phyloP scores from a whole-genome alignment of 108 stramenopile species.

The Thalassiosira profunda region DNA sequence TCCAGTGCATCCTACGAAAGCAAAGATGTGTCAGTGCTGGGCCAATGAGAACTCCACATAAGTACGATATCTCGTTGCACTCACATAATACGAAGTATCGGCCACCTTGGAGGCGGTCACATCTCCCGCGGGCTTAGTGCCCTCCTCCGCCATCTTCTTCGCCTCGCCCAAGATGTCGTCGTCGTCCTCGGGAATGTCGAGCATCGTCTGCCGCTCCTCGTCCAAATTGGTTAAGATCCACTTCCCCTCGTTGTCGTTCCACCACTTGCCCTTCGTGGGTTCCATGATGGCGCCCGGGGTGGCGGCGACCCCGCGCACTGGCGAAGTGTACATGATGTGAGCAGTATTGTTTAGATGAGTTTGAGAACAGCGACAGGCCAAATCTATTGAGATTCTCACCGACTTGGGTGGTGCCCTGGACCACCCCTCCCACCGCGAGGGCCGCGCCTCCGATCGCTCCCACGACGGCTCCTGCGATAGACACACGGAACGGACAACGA shows the following conservation, averaged over 20 bases:
- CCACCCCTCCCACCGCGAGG: slow-evolving; percentile 48
- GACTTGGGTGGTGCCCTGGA: slow-evolving; percentile 57
- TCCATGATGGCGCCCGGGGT: slow-evolving; percentile 63
- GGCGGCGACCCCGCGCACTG: slow-evolving; percentile 65
- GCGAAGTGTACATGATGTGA: neutral
- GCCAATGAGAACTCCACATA: too few relatives aligned
- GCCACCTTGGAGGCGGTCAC: slow-evolving; percentile 51
- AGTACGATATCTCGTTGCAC: too few relatives aligned
- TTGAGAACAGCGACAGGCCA: neutral
- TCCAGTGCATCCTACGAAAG: slow-evolving; percentile 83
- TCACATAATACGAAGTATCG: slow-evolving; percentile 76
- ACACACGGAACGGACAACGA: slow-evolving; percentile 7
- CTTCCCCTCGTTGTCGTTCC: slow-evolving; percentile 73
- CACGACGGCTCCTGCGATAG: slow-evolving; percentile 55
- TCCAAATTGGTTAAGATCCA: slow-evolving; percentile 66
- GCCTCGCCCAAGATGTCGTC: slow-evolving; percentile 60
- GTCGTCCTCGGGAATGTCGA: slow-evolving; percentile 65
- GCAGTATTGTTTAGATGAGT: neutral
- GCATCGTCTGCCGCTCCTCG: slow-evolving; percentile 43
- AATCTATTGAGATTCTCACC: neutral
- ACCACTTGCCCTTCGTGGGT: slow-evolving; percentile 80
- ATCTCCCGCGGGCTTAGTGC: slow-evolving; percentile 9
- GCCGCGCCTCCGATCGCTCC: slow-evolving; percentile 64
- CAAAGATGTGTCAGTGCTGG: too few relatives aligned
- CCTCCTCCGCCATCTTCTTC: slow-evolving; percentile 47